Evolutionary conservation across 2,329 filamentous ascomycete genomes (phyloP).

Genomic region (Grosmannia penicillata): DNA sequence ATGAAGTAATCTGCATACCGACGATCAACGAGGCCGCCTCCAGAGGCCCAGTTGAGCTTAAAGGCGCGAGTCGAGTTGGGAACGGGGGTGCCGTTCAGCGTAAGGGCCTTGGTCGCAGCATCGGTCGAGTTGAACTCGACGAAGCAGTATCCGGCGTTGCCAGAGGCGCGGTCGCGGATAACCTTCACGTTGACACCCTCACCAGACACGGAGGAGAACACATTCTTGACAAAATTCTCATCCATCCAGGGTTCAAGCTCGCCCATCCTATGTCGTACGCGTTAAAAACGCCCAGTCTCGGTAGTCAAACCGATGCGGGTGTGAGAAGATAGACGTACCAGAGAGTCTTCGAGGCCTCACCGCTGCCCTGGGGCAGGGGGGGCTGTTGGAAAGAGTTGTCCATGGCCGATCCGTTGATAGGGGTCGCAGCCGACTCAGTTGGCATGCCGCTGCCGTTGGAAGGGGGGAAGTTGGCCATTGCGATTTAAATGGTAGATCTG

Average conservation of each 20-base stretch:
- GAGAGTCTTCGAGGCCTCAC: constrained; percentile 43
- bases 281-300: too few relatives aligned
- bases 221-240: constrained; percentile 92
- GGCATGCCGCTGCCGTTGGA: constrained; percentile 10
- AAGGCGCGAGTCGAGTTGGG: constrained; percentile 91
- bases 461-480: constrained; percentile 11
- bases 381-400: constrained; percentile 13
- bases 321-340: constrained; percentile 25
- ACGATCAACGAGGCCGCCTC: constrained; percentile 86
- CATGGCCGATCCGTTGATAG: constrained; percentile 16
- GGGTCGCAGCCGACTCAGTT: constrained; percentile 10
- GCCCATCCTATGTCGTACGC: constrained; percentile 97
- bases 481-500: background rate
- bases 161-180: constrained; percentile 97
- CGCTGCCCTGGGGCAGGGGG: constrained; percentile 13
- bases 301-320: background rate
- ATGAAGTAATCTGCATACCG: constrained; percentile 38
- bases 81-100: constrained; percentile 74
- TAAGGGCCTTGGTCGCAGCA: constrained; percentile 81
- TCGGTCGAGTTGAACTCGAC: constrained; percentile 78
- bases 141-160: constrained; percentile 97
- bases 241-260: constrained; percentile 99
- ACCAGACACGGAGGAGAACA: constrained; percentile 77
- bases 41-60: constrained; percentile 99
- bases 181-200: constrained; percentile 98